phyloP scores from a whole-genome alignment of 768 basidiomycete species.

The Suillus ampliporus region DNA sequence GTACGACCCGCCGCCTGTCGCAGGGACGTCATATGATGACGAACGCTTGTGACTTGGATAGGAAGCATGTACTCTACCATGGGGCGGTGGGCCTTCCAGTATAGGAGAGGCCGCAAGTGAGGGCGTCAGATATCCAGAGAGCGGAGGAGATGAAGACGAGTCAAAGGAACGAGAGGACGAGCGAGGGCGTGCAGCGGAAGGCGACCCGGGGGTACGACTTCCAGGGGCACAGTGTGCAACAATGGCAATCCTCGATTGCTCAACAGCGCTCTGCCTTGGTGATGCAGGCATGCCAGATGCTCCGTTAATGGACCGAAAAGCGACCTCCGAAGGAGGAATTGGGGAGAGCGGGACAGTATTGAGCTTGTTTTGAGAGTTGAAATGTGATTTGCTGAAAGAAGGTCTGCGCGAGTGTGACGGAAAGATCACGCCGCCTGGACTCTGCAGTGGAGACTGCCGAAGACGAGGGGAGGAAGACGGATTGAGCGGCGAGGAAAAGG shows the following conservation, averaged over 20 bases:
- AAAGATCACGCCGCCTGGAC: background rate
- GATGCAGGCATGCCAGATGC: background rate
- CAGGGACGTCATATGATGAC: background rate
- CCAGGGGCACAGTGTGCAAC: too few species aligned
- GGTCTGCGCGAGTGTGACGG: background rate
- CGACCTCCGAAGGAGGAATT: background rate
- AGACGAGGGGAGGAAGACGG: slow-evolving; percentile 20
- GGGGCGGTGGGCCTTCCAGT: background rate
- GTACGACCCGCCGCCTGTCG: background rate
- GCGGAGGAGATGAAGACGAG: background rate
- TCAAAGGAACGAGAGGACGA: background rate
- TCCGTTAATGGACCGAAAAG: background rate
- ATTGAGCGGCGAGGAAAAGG: slow-evolving; percentile 30
- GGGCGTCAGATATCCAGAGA: background rate
- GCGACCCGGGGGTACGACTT: background rate
- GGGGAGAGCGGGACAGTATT: background rate
- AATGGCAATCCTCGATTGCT: background rate
- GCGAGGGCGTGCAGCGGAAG: background rate
- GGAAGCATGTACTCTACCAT: background rate
- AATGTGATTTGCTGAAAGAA: background rate
- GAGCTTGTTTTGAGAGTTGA: background rate
- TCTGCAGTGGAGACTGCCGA: slow-evolving; percentile 3
- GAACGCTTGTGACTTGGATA: background rate
- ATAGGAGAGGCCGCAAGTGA: slow-evolving; percentile 3
- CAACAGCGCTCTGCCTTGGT: background rate